Evolutionary conservation across 2,329 filamentous ascomycete species (phyloP).

Genomic region (Didymella pomorum): DNA sequence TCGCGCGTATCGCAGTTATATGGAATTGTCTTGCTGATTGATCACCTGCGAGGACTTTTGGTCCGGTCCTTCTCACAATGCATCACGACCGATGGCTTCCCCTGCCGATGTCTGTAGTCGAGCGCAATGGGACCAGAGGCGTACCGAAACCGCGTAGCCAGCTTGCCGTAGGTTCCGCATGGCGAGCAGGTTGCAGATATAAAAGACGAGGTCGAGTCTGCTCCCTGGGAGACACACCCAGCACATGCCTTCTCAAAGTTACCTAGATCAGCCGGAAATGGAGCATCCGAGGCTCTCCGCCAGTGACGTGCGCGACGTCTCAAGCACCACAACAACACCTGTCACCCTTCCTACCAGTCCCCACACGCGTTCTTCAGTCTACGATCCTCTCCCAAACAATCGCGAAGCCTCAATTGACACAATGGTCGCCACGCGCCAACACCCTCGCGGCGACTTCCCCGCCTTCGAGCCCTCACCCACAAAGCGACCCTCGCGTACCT

Average conservation of each 20-base stretch:
- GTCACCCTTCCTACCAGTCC: neutral
- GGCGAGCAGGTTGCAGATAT: neutral
- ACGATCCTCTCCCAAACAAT: neutral
- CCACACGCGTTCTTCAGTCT: too few relatives aligned
- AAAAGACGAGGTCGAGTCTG: neutral
- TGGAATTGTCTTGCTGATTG: too few relatives aligned
- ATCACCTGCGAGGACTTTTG: too few relatives aligned
- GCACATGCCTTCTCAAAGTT: neutral
- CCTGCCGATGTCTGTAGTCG: neutral
- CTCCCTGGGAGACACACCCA: too few relatives aligned
- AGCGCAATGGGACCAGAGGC: neutral
- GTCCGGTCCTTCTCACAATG: too few relatives aligned
- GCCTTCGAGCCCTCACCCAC: slow-evolving; percentile 47
- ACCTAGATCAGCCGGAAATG: slow-evolving; percentile 3
- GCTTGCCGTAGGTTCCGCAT: neutral
- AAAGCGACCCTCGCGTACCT: slow-evolving; percentile 46
- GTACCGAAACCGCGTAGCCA: neutral
- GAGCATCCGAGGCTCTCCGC: slow-evolving; percentile 12
- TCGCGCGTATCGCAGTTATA: too few relatives aligned
- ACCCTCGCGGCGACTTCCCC: slow-evolving; percentile 48
- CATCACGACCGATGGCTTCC: too few relatives aligned
- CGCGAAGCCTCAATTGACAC: neutral
- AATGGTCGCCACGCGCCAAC: slow-evolving; percentile 53
- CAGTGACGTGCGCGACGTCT: slow-evolving; percentile 8
- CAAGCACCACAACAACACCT: slow-evolving; percentile 4